These are phyloP conservation scores for Solanum pennellii DNA, from an alignment of 257 asterid species.

Conservation along the genomic window DNA sequence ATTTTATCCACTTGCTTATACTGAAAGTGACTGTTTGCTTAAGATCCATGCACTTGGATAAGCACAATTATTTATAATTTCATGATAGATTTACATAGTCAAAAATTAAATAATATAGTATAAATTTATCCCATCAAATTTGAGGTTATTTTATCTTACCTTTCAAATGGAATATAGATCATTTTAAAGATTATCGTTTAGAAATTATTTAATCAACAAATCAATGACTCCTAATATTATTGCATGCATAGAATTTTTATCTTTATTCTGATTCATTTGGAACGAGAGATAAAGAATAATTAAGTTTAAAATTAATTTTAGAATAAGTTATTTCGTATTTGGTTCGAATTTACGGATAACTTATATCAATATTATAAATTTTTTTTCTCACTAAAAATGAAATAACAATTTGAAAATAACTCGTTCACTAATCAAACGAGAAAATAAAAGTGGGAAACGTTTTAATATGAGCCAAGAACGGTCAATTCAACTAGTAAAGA, in stretches of 20 bases:
- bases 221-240: not conserved
- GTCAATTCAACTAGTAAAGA: not conserved
- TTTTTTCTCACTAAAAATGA: rapidly evolving
- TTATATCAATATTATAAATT: no score
- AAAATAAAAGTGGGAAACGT: not conserved
- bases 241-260: not conserved
- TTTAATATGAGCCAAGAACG: not conserved
- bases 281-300: no score
- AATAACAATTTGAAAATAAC: no score
- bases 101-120: not conserved
- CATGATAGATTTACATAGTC: not conserved
- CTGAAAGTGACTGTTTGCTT: not conserved
- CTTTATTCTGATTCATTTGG: not conserved
- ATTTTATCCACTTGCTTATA: not conserved
- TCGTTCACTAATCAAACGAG: not conserved
- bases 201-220: not conserved
- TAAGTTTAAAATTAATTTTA: no score
- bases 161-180: not conserved
- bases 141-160: no score
- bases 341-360: no score
- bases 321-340: no score
- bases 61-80: not conserved
- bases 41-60: not conserved
- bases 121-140: not conserved
- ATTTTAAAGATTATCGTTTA: not conserved